These are phyloP conservation scores for Wickerhamomyces alni DNA, from an alignment of 805 yeast genomes.

Conservation along the genomic window DNA sequence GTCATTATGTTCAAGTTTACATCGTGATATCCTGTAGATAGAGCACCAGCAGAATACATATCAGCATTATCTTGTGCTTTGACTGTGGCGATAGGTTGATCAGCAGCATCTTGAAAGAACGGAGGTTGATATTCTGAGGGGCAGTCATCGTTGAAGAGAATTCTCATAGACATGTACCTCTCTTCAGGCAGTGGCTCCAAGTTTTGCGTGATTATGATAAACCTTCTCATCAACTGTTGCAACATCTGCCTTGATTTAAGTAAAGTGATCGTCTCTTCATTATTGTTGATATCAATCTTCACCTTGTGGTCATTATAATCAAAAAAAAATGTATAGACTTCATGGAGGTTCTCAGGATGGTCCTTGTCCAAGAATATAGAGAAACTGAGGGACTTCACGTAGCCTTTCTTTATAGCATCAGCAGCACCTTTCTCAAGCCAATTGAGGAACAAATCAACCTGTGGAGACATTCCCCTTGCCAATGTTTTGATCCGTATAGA, in stretches of 20 bases:
- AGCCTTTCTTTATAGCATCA: constrained; percentile 37
- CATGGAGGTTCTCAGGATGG: constrained; percentile 38
- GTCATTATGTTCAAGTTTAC: constrained; percentile 26
- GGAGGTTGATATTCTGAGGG: constrained; percentile 45
- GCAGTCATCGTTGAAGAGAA: constrained; percentile 41
- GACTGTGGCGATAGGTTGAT: constrained; percentile 28
- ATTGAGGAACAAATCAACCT: constrained; percentile 42
- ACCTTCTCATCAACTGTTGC: constrained; percentile 43
- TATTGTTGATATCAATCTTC: constrained; percentile 19
- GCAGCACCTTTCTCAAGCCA: constrained; percentile 50
- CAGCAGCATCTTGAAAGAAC: constrained; percentile 38
- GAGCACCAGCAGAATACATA: constrained; percentile 22
- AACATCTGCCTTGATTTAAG: constrained; percentile 37
- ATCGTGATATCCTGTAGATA: constrained; percentile 28
- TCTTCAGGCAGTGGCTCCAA: constrained; percentile 45
- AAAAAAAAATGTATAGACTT: constrained; percentile 45
- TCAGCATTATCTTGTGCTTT: constrained; percentile 14
- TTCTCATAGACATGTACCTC: constrained; percentile 41
- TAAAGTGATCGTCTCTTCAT: constrained; percentile 11
- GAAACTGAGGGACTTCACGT: constrained; percentile 39
- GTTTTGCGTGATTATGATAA: constrained; percentile 48
- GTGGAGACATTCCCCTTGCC: constrained; percentile 36
- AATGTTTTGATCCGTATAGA: constrained; percentile 44
- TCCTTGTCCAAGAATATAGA: constrained; percentile 38
- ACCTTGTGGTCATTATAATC: constrained; percentile 31